Evolutionary conservation across 768 basidiomycete species (phyloP).

Genomic region (Termitomyces eurrhizus): DNA sequence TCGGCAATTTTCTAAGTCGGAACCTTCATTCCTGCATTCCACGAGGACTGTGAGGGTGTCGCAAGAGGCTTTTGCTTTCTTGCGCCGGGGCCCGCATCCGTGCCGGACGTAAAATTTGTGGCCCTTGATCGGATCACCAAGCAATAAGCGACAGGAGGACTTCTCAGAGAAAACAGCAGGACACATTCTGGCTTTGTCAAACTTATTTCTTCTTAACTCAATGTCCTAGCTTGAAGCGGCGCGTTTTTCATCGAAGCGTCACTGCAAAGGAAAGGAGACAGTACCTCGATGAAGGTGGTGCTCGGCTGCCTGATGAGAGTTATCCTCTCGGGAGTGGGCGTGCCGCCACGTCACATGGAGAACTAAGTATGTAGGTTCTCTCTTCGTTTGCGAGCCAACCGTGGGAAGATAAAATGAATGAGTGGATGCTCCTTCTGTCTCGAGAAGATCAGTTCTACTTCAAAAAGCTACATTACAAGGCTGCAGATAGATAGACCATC

Average conservation of each 20-base stretch:
- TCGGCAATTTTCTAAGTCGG: neutral
- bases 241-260: constrained; percentile 1
- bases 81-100: neutral
- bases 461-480: too few species aligned
- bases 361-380: neutral
- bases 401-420: neutral
- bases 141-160: neutral
- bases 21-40: neutral
- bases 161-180: neutral
- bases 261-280: constrained; percentile 6
- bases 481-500: too few species aligned
- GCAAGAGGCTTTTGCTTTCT: neutral
- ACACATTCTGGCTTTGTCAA: neutral
- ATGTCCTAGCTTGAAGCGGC: constrained; percentile 3
- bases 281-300: neutral
- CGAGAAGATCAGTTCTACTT: too few species aligned
- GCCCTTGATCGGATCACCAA: neutral
- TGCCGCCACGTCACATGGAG: neutral
- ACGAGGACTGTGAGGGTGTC: neutral
- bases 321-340: neutral
- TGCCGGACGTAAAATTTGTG: neutral
- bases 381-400: neutral
- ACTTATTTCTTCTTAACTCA: neutral
- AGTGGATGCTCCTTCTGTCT: too few species aligned
- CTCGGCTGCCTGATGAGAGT: constrained; percentile 8